phyloP scores from a whole-genome alignment of 2,329 filamentous ascomycete species.

The Trichoderma breve region DNA sequence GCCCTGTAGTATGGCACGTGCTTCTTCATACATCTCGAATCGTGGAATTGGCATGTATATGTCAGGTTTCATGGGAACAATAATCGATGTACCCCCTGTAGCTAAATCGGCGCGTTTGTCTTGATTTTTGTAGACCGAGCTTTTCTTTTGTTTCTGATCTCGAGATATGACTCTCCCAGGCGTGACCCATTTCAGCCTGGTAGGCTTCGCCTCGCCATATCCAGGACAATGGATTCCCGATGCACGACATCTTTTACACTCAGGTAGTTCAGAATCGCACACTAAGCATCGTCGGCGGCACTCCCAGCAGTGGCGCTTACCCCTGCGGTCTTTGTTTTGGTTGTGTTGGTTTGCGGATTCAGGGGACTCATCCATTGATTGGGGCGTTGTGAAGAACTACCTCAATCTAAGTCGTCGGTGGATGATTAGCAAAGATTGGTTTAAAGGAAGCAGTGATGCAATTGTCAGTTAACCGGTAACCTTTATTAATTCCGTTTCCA shows the following conservation, averaged over 20 bases:
- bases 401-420: not conserved
- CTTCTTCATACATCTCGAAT: not conserved
- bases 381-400: fast-evolving
- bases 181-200: not conserved
- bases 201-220: not conserved
- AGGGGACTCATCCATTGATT: not conserved
- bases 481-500: too few species aligned
- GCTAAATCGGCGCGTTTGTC: not conserved
- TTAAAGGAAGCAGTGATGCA: not conserved
- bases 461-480: not conserved
- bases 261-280: not conserved
- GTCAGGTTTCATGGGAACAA: not conserved
- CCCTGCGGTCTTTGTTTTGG: not conserved
- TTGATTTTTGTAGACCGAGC: not conserved
- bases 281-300: not conserved
- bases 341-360: not conserved
- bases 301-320: conserved; percentile 8
- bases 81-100: not conserved
- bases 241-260: not conserved
- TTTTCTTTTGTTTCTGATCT: not conserved
- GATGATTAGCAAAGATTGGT: not conserved
- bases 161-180: conserved; percentile 2
- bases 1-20: not conserved
- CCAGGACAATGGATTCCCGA: not conserved
- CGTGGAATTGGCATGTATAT: not conserved